Percentiles rank a stretch among this genome's conserved stretches.
These are phyloP conservation scores for Paecilomyces sp. DNA, from an alignment of 2,329 filamentous ascomycete species.

Conservation along the genomic window DNA sequence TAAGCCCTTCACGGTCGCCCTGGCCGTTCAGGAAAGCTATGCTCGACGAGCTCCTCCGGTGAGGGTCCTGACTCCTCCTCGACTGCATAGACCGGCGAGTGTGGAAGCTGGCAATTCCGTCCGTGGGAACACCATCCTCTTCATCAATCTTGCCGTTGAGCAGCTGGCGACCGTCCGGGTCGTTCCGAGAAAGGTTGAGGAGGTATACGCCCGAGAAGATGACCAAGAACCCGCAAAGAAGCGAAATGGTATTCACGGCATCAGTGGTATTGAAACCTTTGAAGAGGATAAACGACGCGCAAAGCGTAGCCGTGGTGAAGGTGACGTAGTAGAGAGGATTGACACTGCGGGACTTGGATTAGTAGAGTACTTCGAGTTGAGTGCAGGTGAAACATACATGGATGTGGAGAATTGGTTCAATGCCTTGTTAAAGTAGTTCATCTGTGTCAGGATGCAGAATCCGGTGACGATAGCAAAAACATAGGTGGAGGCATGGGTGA, in stretches of 20 bases:
- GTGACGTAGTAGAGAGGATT: constrained; percentile 97
- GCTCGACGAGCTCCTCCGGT: constrained; percentile 56
- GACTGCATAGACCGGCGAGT: constrained; percentile 92
- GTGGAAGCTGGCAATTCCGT: constrained; percentile 80
- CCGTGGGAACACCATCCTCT: constrained; percentile 78
- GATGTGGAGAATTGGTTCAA: constrained; percentile 94
- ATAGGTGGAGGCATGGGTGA: constrained; percentile 89
- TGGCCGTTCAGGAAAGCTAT: constrained; percentile 49
- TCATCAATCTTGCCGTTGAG: constrained; percentile 52
- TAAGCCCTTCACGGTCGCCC: constrained; percentile 71
- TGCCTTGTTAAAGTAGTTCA: constrained; percentile 99
- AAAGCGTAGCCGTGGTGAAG: constrained; percentile 89
- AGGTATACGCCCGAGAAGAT: constrained; percentile 96
- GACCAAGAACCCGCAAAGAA: constrained; percentile 86
- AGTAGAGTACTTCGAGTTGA: constrained; percentile 9
- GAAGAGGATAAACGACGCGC: constrained; percentile 93
- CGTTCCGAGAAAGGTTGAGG: constrained; percentile 86
- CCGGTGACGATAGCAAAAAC: constrained; percentile 90
- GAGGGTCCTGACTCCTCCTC: constrained; percentile 59
- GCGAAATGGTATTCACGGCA: constrained; percentile 81
- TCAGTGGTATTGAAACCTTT: constrained; percentile 93
- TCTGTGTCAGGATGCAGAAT: constrained; percentile 95
- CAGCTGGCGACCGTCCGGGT: constrained; percentile 70
- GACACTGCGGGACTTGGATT: constrained; percentile 52
- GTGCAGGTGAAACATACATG: constrained; percentile 58